phyloP scores from a whole-genome alignment of 75 land plant genomes.

The Picea glauca region DNA sequence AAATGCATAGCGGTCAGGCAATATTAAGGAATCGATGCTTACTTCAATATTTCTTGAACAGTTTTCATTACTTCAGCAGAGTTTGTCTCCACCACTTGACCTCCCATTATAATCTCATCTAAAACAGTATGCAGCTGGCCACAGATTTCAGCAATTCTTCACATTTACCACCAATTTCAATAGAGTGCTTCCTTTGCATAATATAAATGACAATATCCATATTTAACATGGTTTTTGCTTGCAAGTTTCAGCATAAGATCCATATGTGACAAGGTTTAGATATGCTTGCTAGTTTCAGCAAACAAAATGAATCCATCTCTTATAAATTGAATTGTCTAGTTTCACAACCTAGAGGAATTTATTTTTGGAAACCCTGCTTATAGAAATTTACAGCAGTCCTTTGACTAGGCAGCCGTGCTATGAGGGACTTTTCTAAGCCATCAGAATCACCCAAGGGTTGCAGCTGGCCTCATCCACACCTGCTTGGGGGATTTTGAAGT shows the following conservation, averaged over 20 bases:
- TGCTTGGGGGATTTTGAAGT: too few species aligned
- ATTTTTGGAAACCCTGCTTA: too few species aligned
- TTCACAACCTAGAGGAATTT: too few species aligned
- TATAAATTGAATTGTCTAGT: not conserved
- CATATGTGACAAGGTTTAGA: not conserved
- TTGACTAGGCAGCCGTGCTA: too few species aligned
- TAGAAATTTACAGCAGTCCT: too few species aligned
- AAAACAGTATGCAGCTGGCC: constrained; percentile 87
- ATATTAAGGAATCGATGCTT: not conserved
- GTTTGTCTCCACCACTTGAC: constrained; percentile 95
- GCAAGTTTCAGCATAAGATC: not conserved
- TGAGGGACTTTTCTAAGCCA: too few species aligned
- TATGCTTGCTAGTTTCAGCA: not conserved
- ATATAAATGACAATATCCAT: not conserved
- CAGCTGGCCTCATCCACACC: too few species aligned
- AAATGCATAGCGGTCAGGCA: not conserved
- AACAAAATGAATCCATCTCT: not conserved
- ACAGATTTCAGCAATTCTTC: not conserved
- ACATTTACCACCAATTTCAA: not conserved
- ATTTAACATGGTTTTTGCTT: not conserved
- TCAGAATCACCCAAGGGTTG: too few species aligned
- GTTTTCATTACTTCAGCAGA: constrained; percentile 78
- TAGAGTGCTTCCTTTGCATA: not conserved
- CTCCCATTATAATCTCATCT: constrained; percentile 93
- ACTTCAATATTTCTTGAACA: constrained; percentile 90